Conservation (phyloP, 352 stramenopile species). For the Pythium aquatile region DNA sequence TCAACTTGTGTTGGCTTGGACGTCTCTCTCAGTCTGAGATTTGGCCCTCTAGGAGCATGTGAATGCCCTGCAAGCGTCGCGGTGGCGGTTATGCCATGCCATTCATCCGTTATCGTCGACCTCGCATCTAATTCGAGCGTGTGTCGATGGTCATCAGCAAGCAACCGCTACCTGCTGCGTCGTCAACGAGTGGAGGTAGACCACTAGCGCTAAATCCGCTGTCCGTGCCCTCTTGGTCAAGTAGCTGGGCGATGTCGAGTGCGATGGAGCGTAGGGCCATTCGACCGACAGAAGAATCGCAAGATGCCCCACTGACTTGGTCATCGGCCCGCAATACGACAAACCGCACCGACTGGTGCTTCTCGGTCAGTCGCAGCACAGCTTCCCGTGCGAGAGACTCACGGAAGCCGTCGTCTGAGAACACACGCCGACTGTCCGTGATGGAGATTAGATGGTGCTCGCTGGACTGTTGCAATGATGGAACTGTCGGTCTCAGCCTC, state of each 20-base stretch:
- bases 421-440: constrained; percentile 37
- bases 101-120: background rate
- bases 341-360: constrained; percentile 31
- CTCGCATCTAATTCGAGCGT: background rate
- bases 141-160: constrained; percentile 14
- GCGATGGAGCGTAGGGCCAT: constrained; percentile 19
- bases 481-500: background rate
- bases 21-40: no score
- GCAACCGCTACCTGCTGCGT: constrained; percentile 9
- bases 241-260: constrained; percentile 18
- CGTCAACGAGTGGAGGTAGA: constrained; percentile 5
- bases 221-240: constrained; percentile 5
- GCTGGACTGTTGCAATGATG: background rate
- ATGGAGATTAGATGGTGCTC: constrained; percentile 34
- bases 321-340: constrained; percentile 26
- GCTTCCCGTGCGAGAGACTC: constrained; percentile 41
- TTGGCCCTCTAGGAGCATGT: no score
- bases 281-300: constrained; percentile 5
- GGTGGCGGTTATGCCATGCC: background rate
- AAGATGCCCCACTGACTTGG: background rate
- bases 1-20: no score
- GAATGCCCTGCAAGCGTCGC: background rate
- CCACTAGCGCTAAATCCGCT: background rate
- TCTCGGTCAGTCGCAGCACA: constrained; percentile 19
- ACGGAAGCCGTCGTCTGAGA: constrained; percentile 50